These are phyloP conservation scores for Penicillium egyptiacum DNA, from an alignment of 495 filamentous ascomycete genomes.

Conservation along the genomic window DNA sequence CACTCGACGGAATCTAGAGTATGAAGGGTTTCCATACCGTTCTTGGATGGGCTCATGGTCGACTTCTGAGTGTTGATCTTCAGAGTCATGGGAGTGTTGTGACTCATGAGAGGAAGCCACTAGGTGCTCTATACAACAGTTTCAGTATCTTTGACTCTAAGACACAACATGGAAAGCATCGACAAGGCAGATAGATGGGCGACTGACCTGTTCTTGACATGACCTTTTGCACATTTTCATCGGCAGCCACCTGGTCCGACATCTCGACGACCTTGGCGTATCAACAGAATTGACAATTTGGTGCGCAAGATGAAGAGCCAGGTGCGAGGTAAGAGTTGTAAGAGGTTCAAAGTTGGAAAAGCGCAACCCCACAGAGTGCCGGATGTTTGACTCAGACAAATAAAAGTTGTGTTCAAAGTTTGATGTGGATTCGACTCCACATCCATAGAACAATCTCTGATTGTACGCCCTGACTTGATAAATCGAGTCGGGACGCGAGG, in stretches of 20 bases:
- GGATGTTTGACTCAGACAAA: conserved; percentile 16
- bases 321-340: conserved; percentile 11
- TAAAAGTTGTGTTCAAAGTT: conserved; percentile 7
- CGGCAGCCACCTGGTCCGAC: conserved; percentile 21
- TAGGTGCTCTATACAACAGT: conserved; percentile 15
- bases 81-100: conserved; percentile 16
- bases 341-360: conserved; percentile 15
- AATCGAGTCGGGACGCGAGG: conserved; percentile 10
- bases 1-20: conserved; percentile 31
- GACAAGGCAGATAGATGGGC: not conserved
- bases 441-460: conserved; percentile 15
- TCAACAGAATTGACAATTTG: conserved; percentile 4
- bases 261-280: conserved; percentile 13
- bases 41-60: conserved; percentile 33
- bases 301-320: conserved; percentile 10
- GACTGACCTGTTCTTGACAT: conserved; percentile 27
- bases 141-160: conserved; percentile 1
- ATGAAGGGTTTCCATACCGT: conserved; percentile 32
- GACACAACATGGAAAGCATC: not conserved
- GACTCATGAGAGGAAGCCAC: conserved; percentile 19
- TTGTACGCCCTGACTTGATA: conserved; percentile 17
- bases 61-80: conserved; percentile 24
- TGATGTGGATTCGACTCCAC: conserved; percentile 22
- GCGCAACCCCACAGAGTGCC: conserved; percentile 10
- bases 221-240: conserved; percentile 28